Percentiles rank a stretch among this genome's conserved stretches.
Conservation (phyloP, 1,139 yeast species). For the Groenewaldozyma auringiensis region DNA sequence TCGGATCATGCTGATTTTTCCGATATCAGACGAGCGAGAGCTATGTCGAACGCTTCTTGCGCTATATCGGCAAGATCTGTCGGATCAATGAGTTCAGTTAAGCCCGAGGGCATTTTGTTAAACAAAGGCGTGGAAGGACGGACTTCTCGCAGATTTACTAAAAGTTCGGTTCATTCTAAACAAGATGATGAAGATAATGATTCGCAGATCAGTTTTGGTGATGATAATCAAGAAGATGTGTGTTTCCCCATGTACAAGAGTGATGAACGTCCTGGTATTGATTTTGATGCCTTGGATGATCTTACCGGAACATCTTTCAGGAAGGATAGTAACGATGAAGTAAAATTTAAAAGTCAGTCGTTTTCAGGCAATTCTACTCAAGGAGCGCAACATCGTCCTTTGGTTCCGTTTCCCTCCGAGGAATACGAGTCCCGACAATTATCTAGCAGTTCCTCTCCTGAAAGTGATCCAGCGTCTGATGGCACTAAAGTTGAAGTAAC, state of each 20-base stretch:
- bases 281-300: slow-evolving; percentile 34
- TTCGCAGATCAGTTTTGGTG: slow-evolving; percentile 26
- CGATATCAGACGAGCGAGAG: slow-evolving; percentile 10
- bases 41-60: slow-evolving; percentile 18
- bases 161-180: slow-evolving; percentile 14
- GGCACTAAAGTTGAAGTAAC: slow-evolving; percentile 9
- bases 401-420: background rate
- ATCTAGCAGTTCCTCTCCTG: slow-evolving; percentile 2
- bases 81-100: slow-evolving; percentile 9
- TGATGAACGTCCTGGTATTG: slow-evolving; percentile 28
- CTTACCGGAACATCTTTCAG: slow-evolving; percentile 19
- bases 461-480: slow-evolving; percentile 7
- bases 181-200: slow-evolving; percentile 15
- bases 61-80: slow-evolving; percentile 21
- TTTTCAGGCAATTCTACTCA: background rate
- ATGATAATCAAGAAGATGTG: slow-evolving; percentile 70
- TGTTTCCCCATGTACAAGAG: slow-evolving; percentile 86
- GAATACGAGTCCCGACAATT: background rate
- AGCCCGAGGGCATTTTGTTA: slow-evolving; percentile 15
- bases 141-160: slow-evolving; percentile 19
- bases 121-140: slow-evolving; percentile 10
- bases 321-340: background rate
- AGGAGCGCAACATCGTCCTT: background rate
- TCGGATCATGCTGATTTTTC: background rate
- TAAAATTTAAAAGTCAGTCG: background rate